Conservation (phyloP, 1,284 basidiomycete genomes). For the Pyrrhoderma noxium region DNA sequence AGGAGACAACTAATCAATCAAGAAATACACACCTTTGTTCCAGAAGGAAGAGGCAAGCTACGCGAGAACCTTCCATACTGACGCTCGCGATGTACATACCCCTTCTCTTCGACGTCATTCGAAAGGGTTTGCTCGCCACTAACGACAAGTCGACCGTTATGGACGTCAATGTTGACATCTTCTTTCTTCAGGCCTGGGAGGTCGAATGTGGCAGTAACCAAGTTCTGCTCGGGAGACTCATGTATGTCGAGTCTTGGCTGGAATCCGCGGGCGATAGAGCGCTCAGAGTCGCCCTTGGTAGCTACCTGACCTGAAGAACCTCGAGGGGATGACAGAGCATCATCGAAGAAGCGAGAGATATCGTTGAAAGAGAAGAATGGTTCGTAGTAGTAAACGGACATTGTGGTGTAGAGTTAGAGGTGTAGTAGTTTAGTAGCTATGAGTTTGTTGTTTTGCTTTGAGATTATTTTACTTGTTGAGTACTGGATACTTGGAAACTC, state of each 20-base stretch:
- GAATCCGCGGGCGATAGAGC: constrained; percentile 4
- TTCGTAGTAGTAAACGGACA: constrained; percentile 38
- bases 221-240: constrained; percentile 5
- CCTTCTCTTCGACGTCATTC: constrained; percentile 32
- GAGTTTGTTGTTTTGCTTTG: too few relatives aligned
- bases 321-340: constrained; percentile 28
- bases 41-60: constrained; percentile 19
- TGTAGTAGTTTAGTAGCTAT: not conserved
- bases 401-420: constrained; percentile 16
- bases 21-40: constrained; percentile 7
- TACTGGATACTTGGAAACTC: not conserved
- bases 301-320: not conserved
- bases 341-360: constrained; percentile 44
- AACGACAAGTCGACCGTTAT: constrained; percentile 35
- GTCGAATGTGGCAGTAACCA: constrained; percentile 26
- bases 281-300: not conserved
- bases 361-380: constrained; percentile 37
- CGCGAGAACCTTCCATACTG: constrained; percentile 41
- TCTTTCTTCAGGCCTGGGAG: constrained; percentile 30
- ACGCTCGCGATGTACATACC: constrained; percentile 44
- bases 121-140: constrained; percentile 35
- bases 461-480: too few relatives aligned
- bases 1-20: not conserved
- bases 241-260: constrained; percentile 8
- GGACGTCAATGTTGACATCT: constrained; percentile 32